Percentiles rank a stretch among this genome's conserved stretches.
phyloP scores from a whole-genome alignment of 2,329 filamentous ascomycete genomes.

The Cercospora citrullina region DNA sequence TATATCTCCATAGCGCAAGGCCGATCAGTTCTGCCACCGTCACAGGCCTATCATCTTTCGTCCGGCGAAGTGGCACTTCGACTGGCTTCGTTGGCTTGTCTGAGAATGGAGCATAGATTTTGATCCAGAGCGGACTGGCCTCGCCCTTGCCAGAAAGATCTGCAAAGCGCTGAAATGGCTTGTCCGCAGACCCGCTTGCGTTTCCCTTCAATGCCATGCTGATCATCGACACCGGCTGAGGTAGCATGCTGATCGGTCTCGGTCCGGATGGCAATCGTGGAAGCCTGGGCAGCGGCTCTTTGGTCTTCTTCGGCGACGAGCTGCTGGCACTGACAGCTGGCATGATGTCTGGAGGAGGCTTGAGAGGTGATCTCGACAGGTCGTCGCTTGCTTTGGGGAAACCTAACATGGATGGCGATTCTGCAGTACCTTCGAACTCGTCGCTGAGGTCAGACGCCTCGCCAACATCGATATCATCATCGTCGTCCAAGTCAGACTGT shows the following conservation, averaged over 20 bases:
- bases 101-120: conserved; percentile 75
- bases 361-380: conserved; percentile 51
- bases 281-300: conserved; percentile 58
- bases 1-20: conserved; percentile 73
- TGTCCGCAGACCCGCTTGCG: conserved; percentile 43
- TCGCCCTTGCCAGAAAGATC: conserved; percentile 76
- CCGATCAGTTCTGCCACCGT: conserved; percentile 81
- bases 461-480: conserved; percentile 40
- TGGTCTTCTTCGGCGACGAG: conserved; percentile 62
- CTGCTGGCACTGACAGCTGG: conserved; percentile 45
- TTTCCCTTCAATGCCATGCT: conserved; percentile 64
- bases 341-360: conserved; percentile 46
- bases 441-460: conserved; percentile 49
- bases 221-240: conserved; percentile 67
- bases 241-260: conserved; percentile 68
- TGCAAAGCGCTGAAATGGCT: conserved; percentile 76
- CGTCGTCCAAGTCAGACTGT: conserved; percentile 40
- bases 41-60: conserved; percentile 68
- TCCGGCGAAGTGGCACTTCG: conserved; percentile 70
- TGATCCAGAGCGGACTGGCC: conserved; percentile 71
- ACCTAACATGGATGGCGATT: conserved; percentile 70
- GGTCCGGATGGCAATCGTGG: conserved; percentile 67
- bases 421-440: conserved; percentile 61
- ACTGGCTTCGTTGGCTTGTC: conserved; percentile 63
- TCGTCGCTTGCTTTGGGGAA: conserved; percentile 55